Percentiles rank a stretch among this genome's conserved stretches.
Evolutionary conservation across 2,329 filamentous ascomycete genomes (phyloP).

Genomic region (Dactylonectria macrodidyma): DNA sequence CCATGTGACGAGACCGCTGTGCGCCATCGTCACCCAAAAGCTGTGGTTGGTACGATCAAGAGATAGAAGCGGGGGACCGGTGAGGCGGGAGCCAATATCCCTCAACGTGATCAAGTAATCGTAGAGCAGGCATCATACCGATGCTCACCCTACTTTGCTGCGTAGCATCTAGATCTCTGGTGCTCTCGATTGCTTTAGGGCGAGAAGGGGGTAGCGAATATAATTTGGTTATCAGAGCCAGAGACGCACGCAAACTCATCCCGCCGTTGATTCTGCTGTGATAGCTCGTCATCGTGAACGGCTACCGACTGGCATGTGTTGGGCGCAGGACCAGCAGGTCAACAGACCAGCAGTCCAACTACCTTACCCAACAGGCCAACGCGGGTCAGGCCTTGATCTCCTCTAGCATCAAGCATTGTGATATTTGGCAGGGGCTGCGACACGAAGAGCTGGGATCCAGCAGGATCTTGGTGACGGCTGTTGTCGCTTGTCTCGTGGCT

Average conservation of each 20-base stretch:
- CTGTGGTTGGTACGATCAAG: constrained; percentile 45
- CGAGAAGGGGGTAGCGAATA: background rate
- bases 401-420: background rate
- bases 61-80: constrained; percentile 46
- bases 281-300: background rate
- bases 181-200: background rate
- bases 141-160: constrained; percentile 34
- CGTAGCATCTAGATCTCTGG: constrained; percentile 19
- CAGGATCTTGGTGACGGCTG: background rate
- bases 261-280: background rate
- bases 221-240: background rate
- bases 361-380: background rate
- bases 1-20: constrained; percentile 46
- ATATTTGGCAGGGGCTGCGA: background rate
- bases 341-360: too few relatives aligned
- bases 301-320: background rate
- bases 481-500: background rate
- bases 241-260: too few relatives aligned
- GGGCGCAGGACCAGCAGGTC: background rate
- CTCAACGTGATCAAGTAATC: constrained; percentile 31
- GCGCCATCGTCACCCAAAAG: constrained; percentile 46
- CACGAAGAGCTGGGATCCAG: background rate
- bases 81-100: constrained; percentile 43
- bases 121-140: constrained; percentile 38
- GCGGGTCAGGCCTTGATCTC: background rate